Conservation (phyloP, 306 rosid genomes). For the Cicer judaicum region DNA sequence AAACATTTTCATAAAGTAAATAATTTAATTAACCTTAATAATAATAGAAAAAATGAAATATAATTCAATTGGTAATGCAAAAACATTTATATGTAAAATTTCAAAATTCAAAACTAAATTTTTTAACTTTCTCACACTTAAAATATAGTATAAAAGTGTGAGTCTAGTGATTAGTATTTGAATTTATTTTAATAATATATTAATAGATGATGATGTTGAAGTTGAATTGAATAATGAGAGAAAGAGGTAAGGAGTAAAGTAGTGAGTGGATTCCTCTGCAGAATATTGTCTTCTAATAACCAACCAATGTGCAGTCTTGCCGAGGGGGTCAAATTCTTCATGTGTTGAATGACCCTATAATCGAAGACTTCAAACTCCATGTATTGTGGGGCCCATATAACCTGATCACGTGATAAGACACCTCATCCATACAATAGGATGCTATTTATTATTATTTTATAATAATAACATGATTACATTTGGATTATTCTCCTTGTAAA, state of each 20-base stretch:
- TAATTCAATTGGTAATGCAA: no score
- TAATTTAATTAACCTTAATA: no score
- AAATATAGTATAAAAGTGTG: no score
- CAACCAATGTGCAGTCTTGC: conserved; percentile 52
- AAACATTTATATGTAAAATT: no score
- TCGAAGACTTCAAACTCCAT: conserved; percentile 46
- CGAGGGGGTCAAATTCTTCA: conserved; percentile 53
- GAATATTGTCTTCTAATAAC: conserved; percentile 54
- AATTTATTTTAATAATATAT: background rate
- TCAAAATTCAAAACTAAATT: no score
- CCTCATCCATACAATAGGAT: background rate
- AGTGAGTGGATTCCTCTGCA: conserved; percentile 62
- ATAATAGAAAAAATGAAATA: no score
- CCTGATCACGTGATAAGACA: conserved; percentile 47
- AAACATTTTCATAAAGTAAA: no score
- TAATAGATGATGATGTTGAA: background rate
- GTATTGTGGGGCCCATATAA: conserved; percentile 41
- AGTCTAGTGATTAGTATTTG: no score
- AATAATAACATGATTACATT: no score
- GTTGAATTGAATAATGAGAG: conserved; percentile 22
- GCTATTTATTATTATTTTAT: no score
- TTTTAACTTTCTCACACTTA: no score
- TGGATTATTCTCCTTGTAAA: no score
- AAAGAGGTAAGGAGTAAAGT: conserved; percentile 1
- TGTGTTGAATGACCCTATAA: conserved; percentile 44